phyloP scores from a whole-genome alignment of 768 basidiomycete species.

The Mycena pura region DNA sequence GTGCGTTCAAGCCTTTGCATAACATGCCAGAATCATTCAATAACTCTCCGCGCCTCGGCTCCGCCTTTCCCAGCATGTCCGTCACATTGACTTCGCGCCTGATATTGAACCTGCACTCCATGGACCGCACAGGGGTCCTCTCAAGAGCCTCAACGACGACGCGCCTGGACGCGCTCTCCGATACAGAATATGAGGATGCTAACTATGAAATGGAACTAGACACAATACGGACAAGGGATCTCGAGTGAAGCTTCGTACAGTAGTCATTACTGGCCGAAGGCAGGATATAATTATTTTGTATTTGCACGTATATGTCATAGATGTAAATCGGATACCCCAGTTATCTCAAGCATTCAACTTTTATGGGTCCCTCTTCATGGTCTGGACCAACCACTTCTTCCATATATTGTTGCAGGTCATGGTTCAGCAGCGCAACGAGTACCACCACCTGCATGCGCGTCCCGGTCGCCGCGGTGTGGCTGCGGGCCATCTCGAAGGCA shows the following conservation, averaged over 20 bases:
- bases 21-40: not conserved
- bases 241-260: conserved; percentile 22
- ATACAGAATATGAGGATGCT: not conserved
- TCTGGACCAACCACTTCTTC: no score
- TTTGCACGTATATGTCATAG: no score
- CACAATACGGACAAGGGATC: conserved; percentile 16
- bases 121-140: conserved; percentile 18
- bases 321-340: no score
- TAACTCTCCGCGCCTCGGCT: not conserved
- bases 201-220: conserved; percentile 7
- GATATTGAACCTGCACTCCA: conserved; percentile 21
- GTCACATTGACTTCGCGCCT: conserved; percentile 23
- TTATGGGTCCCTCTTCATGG: no score
- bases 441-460: conserved; percentile 3
- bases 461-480: not conserved
- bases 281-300: no score
- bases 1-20: not conserved
- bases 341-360: no score
- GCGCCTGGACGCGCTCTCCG: not conserved
- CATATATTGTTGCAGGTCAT: conserved; percentile 2
- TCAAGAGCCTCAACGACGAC: conserved; percentile 15
- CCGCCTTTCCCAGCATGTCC: not conserved
- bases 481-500: not conserved
- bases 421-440: not conserved
- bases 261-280: no score